A percentile compares a stretch with the other conserved stretches of the same genome.
phyloP scores from a whole-genome alignment of 352 stramenopile species.

The Chloridella minuta region DNA sequence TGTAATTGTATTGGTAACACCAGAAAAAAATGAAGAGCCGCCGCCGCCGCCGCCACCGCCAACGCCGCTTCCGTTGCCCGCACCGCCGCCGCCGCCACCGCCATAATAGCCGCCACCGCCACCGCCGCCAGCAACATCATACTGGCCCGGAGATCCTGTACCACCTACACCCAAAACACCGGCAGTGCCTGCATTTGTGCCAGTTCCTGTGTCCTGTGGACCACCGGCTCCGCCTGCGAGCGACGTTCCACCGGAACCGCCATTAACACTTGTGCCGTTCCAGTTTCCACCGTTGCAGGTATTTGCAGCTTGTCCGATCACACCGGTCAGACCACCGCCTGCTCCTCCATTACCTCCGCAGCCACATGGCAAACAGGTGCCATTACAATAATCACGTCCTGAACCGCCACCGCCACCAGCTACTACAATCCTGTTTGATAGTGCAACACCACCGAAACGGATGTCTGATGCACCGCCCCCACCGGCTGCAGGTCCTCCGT shows the following conservation, averaged over 20 bases:
- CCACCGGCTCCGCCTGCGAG: neutral
- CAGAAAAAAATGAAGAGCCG: neutral
- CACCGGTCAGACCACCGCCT: neutral
- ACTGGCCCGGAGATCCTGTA: neutral
- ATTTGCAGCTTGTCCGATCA: no score
- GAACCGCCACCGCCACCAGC: neutral
- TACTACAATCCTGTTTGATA: neutral
- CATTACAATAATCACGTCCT: no score
- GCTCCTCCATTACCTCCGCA: no score
- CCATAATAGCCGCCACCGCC: neutral
- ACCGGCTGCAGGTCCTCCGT: neutral
- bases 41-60: neutral
- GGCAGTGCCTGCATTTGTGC: neutral
- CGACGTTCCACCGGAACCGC: neutral
- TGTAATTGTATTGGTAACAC: neutral
- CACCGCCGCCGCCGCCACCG: neutral
- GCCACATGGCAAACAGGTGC: no score
- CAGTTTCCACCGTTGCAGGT: neutral
- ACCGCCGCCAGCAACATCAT: neutral
- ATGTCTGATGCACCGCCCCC: neutral
- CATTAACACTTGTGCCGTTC: neutral
- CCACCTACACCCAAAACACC: neutral
- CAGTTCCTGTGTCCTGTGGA: neutral
- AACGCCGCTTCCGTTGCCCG: neutral
- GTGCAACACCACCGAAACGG: no score